These are phyloP conservation scores for Clonostachys chloroleuca DNA, from an alignment of 2,329 filamentous ascomycete genomes.

Conservation along the genomic window DNA sequence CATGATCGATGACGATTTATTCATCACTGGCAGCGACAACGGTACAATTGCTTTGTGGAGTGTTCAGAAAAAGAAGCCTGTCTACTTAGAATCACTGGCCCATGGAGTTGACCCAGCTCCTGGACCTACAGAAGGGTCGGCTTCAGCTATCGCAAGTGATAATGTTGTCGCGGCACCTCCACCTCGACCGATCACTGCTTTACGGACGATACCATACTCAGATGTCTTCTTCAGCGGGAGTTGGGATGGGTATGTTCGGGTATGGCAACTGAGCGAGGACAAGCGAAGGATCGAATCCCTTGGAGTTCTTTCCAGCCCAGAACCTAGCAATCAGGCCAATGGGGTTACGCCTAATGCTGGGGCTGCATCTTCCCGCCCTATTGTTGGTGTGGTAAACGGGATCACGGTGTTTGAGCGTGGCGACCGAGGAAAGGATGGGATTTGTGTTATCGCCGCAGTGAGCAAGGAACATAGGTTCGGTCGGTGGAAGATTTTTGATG, in stretches of 20 bases:
- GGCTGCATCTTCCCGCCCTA: conserved; percentile 10
- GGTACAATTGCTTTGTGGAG: conserved; percentile 85
- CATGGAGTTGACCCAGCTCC: conserved; percentile 80
- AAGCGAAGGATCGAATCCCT: conserved; percentile 72
- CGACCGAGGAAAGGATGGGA: conserved; percentile 67
- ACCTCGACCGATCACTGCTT: conserved; percentile 86
- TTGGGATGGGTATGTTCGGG: conserved; percentile 82
- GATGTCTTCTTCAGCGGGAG: conserved; percentile 88
- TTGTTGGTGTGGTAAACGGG: conserved; percentile 82
- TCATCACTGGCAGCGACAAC: conserved; percentile 92
- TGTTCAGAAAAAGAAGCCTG: conserved; percentile 88
- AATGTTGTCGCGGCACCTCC: conserved; percentile 59
- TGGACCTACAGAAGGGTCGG: conserved; percentile 63
- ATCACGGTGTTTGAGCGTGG: conserved; percentile 84
- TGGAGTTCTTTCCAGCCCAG: conserved; percentile 54
- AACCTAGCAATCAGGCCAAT: conserved; percentile 7
- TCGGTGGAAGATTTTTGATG: conserved; percentile 64
- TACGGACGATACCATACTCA: conserved; percentile 82
- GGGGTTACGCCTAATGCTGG: conserved; percentile 14
- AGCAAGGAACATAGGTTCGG: conserved; percentile 85
- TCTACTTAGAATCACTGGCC: conserved; percentile 73
- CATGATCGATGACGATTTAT: conserved; percentile 82
- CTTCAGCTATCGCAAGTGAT: conserved; percentile 19
- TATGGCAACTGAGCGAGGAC: conserved; percentile 82
- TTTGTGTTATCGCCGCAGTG: conserved; percentile 82